phyloP scores from a whole-genome alignment of 208 protist genomes.

The Spongospora subterranea region DNA sequence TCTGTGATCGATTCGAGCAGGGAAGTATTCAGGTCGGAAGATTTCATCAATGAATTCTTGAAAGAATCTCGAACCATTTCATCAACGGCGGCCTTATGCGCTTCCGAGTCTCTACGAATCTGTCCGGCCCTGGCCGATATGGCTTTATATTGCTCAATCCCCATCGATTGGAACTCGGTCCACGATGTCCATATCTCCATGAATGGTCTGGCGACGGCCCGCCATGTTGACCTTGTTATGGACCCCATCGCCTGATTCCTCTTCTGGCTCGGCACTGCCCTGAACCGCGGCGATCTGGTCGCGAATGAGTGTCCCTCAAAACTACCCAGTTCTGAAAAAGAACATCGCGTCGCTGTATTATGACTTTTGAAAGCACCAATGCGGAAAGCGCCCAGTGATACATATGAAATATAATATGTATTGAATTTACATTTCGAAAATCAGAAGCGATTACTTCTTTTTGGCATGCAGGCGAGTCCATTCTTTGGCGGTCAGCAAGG shows the following conservation, averaged over 20 bases:
- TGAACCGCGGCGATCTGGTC: too few relatives aligned
- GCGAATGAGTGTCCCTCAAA: too few relatives aligned
- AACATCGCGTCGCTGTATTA: too few relatives aligned
- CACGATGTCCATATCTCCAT: not conserved
- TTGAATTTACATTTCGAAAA: too few relatives aligned
- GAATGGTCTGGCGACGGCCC: not conserved
- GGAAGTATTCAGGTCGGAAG: not conserved
- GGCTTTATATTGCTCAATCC: not conserved
- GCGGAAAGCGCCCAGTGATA: too few relatives aligned
- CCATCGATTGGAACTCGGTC: not conserved
- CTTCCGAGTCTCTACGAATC: not conserved
- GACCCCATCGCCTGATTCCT: too few relatives aligned
- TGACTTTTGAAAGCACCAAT: too few relatives aligned
- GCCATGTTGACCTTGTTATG: too few relatives aligned
- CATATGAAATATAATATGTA: too few relatives aligned
- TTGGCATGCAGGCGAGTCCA: constrained; percentile 62
- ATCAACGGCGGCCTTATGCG: not conserved
- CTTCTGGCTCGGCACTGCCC: too few relatives aligned
- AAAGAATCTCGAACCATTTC: not conserved
- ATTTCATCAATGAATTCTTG: not conserved
- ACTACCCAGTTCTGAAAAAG: too few relatives aligned
- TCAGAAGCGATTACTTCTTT: not conserved
- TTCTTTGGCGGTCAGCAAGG: constrained; percentile 65
- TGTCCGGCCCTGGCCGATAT: not conserved
- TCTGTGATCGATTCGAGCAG: not conserved